A percentile compares a stretch with the other conserved stretches of the same genome.
These are phyloP conservation scores for Coemansia umbellata DNA, from an alignment of 192 early-diverging fungal species.

Conservation along the genomic window DNA sequence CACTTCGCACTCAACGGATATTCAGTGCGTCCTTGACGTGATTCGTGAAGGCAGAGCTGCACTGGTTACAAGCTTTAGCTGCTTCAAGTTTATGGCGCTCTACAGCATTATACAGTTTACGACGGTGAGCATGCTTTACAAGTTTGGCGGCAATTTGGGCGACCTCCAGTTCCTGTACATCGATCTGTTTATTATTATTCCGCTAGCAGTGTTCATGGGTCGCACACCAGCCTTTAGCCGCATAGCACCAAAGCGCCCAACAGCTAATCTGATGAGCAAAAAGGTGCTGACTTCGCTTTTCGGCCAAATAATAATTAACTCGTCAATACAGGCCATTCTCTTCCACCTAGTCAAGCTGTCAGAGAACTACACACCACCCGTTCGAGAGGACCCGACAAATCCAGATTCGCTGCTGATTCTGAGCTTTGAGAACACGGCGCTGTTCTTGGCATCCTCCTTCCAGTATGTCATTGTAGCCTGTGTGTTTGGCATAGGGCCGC, in stretches of 20 bases:
- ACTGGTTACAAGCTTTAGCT: conserved; percentile 94
- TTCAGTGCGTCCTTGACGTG: conserved; percentile 88
- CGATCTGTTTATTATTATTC: conserved; percentile 88
- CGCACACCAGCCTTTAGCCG: conserved; percentile 71
- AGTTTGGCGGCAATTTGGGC: conserved; percentile 81
- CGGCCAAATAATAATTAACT: conserved; percentile 83
- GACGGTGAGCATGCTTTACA: conserved; percentile 87
- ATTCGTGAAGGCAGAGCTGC: conserved; percentile 94
- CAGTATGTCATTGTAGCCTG: conserved; percentile 90
- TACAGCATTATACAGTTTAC: conserved; percentile 98
- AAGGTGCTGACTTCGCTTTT: conserved; percentile 87
- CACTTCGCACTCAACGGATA: conserved; percentile 84
- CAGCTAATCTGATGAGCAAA: conserved; percentile 83
- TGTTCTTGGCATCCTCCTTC: conserved; percentile 88
- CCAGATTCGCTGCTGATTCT: conserved; percentile 64
- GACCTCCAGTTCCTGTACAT: conserved; percentile 97
- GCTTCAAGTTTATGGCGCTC: conserved; percentile 99
- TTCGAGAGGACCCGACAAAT: conserved; percentile 52
- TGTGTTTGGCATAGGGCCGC: conserved; percentile 94
- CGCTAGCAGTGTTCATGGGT: conserved; percentile 87
- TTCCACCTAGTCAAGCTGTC: conserved; percentile 72
- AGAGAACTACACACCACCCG: conserved; percentile 62
- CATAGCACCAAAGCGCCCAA: conserved; percentile 78
- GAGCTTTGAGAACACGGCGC: conserved; percentile 85
- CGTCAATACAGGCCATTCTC: conserved; percentile 69